Evolutionary conservation across 495 filamentous ascomycete species (phyloP), one percentile per base, ranked within the genome.

Genomic region (Geoglossum glabrum): DNA sequence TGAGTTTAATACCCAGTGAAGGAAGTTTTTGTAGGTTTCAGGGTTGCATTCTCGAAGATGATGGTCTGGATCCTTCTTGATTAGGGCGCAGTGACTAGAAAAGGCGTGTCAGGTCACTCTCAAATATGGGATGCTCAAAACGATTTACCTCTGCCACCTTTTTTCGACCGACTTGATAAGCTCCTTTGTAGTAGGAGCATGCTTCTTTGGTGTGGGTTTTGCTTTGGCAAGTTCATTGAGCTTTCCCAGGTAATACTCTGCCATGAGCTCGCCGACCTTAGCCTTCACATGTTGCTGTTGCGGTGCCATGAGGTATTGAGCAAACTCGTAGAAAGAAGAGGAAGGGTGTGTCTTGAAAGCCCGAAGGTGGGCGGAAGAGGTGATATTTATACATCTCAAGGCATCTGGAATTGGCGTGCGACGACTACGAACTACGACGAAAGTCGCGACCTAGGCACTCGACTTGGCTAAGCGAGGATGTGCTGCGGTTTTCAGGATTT

Each of bases 331-430:
- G 13, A 50, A 28, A 50, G 46, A 50, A 50, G 46, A 50, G 46
- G n/a, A 50, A 50, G 46, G 36, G 13, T 9, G 46, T 50, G 46
- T 50, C 46, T 9, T 50, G 46, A 25, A 50, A n/a, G 46, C 19
- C 46, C 46, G 26, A 50, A 50, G 7, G n/a, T 28, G 46, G 26
- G 46, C 19, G 46, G 46, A 28, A 28, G 46, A 50, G 46, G 46
- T 50, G 46, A 50, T 50, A 50, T 50, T 50, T 50, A 50, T 50
- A 50, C 46, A 50, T 50, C 46, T 50, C 46, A 50, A 50, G 46
- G 46, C 26, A 50, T 23, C 13, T 7, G 36, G 36, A 40, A 40
- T 40, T 40, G 36, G 13, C 36, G 13, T 40, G 36, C 36, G 13
- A 17, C 36, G 36, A 40, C 36, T 40, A 40, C 36, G 17, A 40